Evolutionary conservation across 495 filamentous ascomycete genomes (phyloP).

Genomic region (Penicillium riverlandense): DNA sequence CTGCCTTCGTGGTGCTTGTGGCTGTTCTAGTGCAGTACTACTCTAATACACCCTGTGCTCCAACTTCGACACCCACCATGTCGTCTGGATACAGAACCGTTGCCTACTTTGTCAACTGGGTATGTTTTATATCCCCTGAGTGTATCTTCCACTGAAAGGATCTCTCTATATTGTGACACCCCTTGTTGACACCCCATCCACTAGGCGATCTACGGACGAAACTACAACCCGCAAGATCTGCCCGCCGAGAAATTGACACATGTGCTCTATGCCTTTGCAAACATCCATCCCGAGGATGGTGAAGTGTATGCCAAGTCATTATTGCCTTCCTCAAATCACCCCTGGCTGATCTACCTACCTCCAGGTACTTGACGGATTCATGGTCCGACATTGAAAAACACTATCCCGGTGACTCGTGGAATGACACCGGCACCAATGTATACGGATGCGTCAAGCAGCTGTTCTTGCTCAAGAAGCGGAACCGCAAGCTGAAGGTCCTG

Average conservation of each 20-base stretch:
- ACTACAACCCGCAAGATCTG: constrained; percentile 80
- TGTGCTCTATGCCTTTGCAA: constrained; percentile 85
- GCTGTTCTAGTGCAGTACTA: constrained; percentile 15
- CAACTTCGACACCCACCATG: constrained; percentile 17
- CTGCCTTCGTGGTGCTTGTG: constrained; percentile 15
- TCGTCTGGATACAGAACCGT: constrained; percentile 35
- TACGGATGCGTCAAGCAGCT: constrained; percentile 82
- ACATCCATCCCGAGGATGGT: constrained; percentile 65
- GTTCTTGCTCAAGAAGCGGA: constrained; percentile 77
- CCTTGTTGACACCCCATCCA: background rate
- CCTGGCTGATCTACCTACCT: background rate
- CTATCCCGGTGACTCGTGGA: constrained; percentile 48
- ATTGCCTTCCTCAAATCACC: background rate
- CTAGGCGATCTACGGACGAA: constrained; percentile 81
- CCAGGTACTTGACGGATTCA: constrained; percentile 64
- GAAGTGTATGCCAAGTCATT: constrained; percentile 54
- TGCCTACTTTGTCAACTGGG: constrained; percentile 54
- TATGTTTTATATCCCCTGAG: constrained; percentile 17
- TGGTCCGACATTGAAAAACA: constrained; percentile 90
- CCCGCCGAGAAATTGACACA: constrained; percentile 86
- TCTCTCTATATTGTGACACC: background rate
- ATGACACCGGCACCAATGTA: constrained; percentile 37
- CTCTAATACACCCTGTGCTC: constrained; percentile 3
- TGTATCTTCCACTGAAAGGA: background rate
- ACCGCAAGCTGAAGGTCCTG: constrained; percentile 84